Evolutionary conservation across 2,329 filamentous ascomycete species (phyloP), one percentile per base, ranked within the genome.

Genomic region (Colletotrichum spinosum): DNA sequence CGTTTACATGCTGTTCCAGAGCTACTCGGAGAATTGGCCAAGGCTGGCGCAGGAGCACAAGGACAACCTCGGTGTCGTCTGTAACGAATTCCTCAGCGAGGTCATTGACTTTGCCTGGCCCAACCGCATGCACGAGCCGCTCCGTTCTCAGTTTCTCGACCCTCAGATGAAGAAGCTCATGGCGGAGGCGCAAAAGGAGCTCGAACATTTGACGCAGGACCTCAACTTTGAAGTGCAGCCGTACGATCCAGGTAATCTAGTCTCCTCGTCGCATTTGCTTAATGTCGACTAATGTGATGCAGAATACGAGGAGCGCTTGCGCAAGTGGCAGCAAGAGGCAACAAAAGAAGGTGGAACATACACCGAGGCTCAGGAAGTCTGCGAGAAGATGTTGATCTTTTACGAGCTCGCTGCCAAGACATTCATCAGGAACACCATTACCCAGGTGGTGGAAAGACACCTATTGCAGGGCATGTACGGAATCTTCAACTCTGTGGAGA

Each of bases 341-440:
- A 79, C 78, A 0, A 74, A 79, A 65, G 78, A 84, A 7, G 82
- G 81, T 0, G 80, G 78, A 34, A 78, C 77, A 0, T 85, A 83
- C 69, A 81, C 79, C 2, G 83, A 85, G 62, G 83, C 83, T 0
- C 81, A 85, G 64, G 83, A 85, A 71, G 83, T 85, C 0, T 70
- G 85, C 34, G 83, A 85, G 72, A 85, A 85, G 77, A 85, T 85
- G 83, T 76, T 85, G 56, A 85, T 85, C 67, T 85, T 83, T 75
- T 85, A 85, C 67, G 83, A 85, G 67, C 78, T 85, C 8, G 83
- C 83, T 2, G 81, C 82, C 7, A 82, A 83, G 70, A 82, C 81
- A 53, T 85, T 84, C 64, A 84, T 83, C 35, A 78, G 83, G 58
- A 85, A 85, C 67, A 79, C 83, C 60, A 84, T 85, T 58, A 84